Conservation (phyloP, 192 early-diverging fungal genomes). For the Coemansia sp. region DNA sequence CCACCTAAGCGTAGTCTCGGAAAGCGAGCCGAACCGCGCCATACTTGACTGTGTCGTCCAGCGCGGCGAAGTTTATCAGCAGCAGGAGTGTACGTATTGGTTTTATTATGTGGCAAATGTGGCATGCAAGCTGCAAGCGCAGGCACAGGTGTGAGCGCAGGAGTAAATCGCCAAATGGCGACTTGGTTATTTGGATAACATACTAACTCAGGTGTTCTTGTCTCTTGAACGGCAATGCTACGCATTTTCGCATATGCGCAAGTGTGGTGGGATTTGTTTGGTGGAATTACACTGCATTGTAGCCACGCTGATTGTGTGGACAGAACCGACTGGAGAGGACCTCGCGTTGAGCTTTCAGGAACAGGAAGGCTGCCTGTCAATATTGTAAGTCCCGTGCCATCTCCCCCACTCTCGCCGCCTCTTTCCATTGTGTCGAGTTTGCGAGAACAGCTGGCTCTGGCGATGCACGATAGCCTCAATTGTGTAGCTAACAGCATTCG, state of each 20-base stretch:
- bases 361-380: conserved; percentile 77
- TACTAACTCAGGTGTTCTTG: neutral
- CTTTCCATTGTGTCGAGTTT: conserved; percentile 1
- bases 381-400: conserved; percentile 62
- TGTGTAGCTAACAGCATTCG: conserved; percentile 5
- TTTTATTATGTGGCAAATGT: neutral
- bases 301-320: conserved; percentile 96
- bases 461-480: neutral
- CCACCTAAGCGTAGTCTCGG: conserved; percentile 66
- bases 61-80: conserved; percentile 71
- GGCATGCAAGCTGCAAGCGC: conserved; percentile 2
- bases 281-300: conserved; percentile 24
- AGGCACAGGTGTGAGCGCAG: neutral
- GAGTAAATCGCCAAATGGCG: neutral
- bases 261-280: neutral
- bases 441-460: neutral
- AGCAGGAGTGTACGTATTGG: conserved; percentile 76
- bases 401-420: conserved; percentile 2
- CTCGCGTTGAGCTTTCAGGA: conserved; percentile 94
- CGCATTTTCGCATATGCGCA: neutral
- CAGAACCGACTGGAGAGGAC: conserved; percentile 64
- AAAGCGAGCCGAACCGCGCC: conserved; percentile 55
- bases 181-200: neutral
- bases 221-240: neutral
- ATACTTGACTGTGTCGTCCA: conserved; percentile 77